Percentiles rank a stretch among this genome's conserved stretches.
Evolutionary conservation across 805 yeast genomes (phyloP).

Genomic region (Kluyveromyces wickerhamii): DNA sequence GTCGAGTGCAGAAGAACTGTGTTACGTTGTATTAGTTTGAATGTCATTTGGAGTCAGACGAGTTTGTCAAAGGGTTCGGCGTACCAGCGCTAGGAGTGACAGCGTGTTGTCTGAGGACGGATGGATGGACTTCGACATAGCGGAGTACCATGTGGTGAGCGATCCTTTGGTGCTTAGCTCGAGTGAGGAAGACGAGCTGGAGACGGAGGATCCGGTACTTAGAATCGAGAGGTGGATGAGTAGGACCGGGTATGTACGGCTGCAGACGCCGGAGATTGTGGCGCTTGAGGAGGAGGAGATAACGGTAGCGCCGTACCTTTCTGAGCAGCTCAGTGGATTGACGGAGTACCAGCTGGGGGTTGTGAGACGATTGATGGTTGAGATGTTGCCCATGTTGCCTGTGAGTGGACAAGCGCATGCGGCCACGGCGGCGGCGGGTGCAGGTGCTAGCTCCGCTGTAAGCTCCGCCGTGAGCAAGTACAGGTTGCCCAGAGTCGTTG

Average conservation of each 20-base stretch:
- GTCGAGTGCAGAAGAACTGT: no score
- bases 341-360: constrained; percentile 3
- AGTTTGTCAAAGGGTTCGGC: not conserved
- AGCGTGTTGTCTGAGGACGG: constrained; percentile 3
- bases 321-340: constrained; percentile 1
- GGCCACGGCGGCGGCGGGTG: not conserved
- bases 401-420: not conserved
- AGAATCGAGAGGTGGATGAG: constrained; percentile 6
- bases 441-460: not conserved
- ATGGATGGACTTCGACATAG: constrained; percentile 5
- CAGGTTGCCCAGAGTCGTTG: constrained; percentile 2
- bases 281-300: not conserved
- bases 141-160: constrained; percentile 4
- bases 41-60: constrained; percentile 5
- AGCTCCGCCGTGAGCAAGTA: not conserved
- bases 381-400: constrained; percentile 4
- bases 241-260: not conserved
- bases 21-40: no score
- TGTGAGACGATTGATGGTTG: constrained; percentile 1
- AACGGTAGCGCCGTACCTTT: constrained; percentile 5
- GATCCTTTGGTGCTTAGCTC: constrained; percentile 6
- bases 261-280: constrained; percentile 1
- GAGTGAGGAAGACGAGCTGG: constrained; percentile 3
- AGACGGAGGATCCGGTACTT: not conserved
- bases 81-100: constrained; percentile 4